Evolutionary conservation across 805 yeast species (phyloP).

Genomic region (Ogataea trehalophila): DNA sequence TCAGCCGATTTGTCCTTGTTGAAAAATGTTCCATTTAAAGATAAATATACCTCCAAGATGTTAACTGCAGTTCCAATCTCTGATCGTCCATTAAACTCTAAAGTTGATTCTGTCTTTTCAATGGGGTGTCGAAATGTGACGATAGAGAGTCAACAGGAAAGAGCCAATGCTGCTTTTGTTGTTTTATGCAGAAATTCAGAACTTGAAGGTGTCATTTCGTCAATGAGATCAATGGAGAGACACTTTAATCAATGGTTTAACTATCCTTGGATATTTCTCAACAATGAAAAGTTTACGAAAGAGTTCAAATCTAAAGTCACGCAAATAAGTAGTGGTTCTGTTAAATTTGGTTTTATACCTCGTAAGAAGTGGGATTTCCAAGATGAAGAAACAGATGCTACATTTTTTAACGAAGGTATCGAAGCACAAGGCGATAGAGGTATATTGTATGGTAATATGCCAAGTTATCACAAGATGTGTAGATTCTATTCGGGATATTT

Average conservation of each 20-base stretch:
- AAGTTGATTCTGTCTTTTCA: constrained; percentile 27
- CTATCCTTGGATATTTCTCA: constrained; percentile 89
- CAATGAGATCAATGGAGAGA: constrained; percentile 72
- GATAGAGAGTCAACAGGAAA: constrained; percentile 21
- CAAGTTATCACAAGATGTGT: constrained; percentile 91
- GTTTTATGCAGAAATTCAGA: constrained; percentile 81
- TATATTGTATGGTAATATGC: constrained; percentile 77
- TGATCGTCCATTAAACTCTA: constrained; percentile 20
- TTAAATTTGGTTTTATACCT: constrained; percentile 68
- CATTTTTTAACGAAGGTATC: constrained; percentile 50
- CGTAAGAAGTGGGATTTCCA: constrained; percentile 69
- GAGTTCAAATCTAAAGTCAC: constrained; percentile 54
- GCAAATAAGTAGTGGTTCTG: constrained; percentile 51
- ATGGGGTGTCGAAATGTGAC: constrained; percentile 30
- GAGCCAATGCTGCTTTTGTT: constrained; percentile 82
- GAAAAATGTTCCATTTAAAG: constrained; percentile 12
- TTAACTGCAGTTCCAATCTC: constrained; percentile 23
- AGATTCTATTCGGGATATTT: constrained; percentile 85
- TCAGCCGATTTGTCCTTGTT: constrained; percentile 1
- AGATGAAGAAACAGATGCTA: constrained; percentile 31
- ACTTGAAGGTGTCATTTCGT: constrained; percentile 65
- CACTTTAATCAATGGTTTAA: constrained; percentile 92
- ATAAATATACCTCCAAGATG: constrained; percentile 11
- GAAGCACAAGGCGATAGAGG: constrained; percentile 77
- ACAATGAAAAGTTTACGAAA: constrained; percentile 68